Evolutionary conservation across 345 rosid genomes (phyloP).

Genomic region (Rhodomyrtus tomentosa): DNA sequence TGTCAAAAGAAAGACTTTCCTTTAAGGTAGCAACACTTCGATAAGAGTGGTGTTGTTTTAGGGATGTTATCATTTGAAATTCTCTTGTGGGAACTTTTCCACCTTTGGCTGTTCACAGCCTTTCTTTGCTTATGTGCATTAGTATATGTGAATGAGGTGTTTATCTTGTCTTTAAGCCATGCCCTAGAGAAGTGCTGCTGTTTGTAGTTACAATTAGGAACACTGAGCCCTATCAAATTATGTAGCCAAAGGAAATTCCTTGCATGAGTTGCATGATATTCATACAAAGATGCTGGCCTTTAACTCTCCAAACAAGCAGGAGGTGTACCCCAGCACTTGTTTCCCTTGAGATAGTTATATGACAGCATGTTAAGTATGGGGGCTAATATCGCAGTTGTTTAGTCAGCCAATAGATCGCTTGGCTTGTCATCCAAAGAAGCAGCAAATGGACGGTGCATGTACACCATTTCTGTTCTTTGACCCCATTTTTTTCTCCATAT

Average conservation of each 20-base stretch:
- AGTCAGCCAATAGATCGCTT: not conserved
- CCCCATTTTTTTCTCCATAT: not conserved
- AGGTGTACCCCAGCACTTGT: not conserved
- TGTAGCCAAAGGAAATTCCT: not conserved
- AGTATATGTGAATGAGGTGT: not conserved
- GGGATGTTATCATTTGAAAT: not conserved
- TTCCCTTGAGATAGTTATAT: not conserved
- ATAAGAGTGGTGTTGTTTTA: not conserved
- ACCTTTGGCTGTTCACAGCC: not conserved
- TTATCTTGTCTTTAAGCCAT: not conserved
- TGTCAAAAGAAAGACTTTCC: not conserved
- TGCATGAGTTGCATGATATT: not conserved
- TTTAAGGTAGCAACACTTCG: not conserved
- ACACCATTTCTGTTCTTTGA: not conserved
- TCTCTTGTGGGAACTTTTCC: not conserved
- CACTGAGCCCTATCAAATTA: not conserved
- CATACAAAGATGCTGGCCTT: not conserved
- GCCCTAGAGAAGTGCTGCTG: not conserved
- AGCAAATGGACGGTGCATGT: not conserved
- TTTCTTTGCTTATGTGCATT: not conserved
- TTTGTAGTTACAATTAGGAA: not conserved
- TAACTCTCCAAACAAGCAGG: not conserved
- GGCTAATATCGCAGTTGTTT: not conserved
- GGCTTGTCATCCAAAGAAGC: not conserved
- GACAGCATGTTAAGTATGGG: not conserved